These are phyloP conservation scores for Blastocystis sp. DNA, from an alignment of 352 stramenopile genomes.

Conservation along the genomic window DNA sequence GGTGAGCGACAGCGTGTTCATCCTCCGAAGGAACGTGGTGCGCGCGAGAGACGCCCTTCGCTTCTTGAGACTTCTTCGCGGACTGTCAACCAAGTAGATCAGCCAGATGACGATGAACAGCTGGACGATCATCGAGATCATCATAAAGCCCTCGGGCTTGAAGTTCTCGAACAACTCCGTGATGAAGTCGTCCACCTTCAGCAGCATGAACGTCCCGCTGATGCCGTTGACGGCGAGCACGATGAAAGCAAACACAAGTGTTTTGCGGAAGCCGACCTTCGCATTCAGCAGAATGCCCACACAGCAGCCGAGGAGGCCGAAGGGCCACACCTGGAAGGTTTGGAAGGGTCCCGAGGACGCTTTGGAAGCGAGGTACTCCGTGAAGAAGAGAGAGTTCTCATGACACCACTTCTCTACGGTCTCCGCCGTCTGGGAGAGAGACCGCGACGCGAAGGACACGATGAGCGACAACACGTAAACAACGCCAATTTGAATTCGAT, in stretches of 20 bases:
- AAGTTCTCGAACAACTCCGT: slow-evolving; percentile 54
- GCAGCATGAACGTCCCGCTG: slow-evolving; percentile 17
- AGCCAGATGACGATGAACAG: slow-evolving; percentile 3
- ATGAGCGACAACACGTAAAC: slow-evolving; percentile 42
- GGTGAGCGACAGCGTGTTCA: slow-evolving; percentile 57
- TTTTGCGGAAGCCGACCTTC: neutral
- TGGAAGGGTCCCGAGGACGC: slow-evolving; percentile 24
- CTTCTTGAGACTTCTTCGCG: neutral
- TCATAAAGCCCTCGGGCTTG: slow-evolving; percentile 64
- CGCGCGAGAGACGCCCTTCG: neutral
- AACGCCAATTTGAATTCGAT: slow-evolving; percentile 62
- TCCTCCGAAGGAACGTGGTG: slow-evolving; percentile 8
- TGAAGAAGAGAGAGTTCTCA: slow-evolving; percentile 9
- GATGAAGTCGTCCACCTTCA: slow-evolving; percentile 40
- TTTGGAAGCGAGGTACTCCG: slow-evolving; percentile 65
- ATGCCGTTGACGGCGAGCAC: slow-evolving; percentile 7
- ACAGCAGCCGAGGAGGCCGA: slow-evolving; percentile 44
- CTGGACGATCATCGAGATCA: slow-evolving; percentile 26
- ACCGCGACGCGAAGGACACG: slow-evolving; percentile 7
- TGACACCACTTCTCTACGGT: slow-evolving; percentile 4
- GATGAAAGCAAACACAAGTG: slow-evolving; percentile 6
- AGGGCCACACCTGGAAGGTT: slow-evolving; percentile 32
- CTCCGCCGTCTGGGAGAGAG: neutral
- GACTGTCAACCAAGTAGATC: slow-evolving; percentile 9
- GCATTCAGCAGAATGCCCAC: slow-evolving; percentile 54